phyloP scores from a whole-genome alignment of 169 alveolate genomes.

The Besnoitia besnoiti region DNA sequence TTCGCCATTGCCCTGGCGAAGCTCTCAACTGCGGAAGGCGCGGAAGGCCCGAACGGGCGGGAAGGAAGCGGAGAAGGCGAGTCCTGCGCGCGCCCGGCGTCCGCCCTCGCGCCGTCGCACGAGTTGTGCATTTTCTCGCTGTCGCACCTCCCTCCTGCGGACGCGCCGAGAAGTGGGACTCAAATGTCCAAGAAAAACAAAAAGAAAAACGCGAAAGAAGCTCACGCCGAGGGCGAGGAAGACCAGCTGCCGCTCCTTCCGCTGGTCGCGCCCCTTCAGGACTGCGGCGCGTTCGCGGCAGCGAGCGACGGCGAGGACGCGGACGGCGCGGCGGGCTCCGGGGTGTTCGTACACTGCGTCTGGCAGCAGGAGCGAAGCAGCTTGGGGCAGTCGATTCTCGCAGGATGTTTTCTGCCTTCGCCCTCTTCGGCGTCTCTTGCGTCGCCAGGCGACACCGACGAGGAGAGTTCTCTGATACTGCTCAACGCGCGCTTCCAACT shows the following conservation, averaged over 20 bases:
- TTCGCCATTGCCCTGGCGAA: slow-evolving; percentile 23
- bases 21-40: neutral
- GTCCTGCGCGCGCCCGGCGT: neutral
- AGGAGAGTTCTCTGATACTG: neutral
- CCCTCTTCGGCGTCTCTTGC: neutral
- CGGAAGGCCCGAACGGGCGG: neutral
- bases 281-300: neutral
- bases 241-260: neutral
- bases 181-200: neutral
- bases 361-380: neutral
- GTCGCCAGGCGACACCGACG: neutral
- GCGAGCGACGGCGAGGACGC: neutral
- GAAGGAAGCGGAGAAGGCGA: neutral
- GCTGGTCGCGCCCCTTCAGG: neutral
- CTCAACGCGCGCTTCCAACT: slow-evolving; percentile 1
- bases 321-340: neutral
- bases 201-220: neutral
- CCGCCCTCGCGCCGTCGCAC: neutral
- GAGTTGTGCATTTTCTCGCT: neutral
- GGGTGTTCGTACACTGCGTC: slow-evolving; percentile 32
- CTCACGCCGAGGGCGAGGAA: neutral
- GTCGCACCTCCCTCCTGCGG: neutral
- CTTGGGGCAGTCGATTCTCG: neutral
- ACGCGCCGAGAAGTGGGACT: neutral
- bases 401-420: neutral